Evolutionary conservation across 192 early-diverging fungal genomes (phyloP), one percentile per base, ranked within the genome.

Genomic region (Funneliformis geosporum): DNA sequence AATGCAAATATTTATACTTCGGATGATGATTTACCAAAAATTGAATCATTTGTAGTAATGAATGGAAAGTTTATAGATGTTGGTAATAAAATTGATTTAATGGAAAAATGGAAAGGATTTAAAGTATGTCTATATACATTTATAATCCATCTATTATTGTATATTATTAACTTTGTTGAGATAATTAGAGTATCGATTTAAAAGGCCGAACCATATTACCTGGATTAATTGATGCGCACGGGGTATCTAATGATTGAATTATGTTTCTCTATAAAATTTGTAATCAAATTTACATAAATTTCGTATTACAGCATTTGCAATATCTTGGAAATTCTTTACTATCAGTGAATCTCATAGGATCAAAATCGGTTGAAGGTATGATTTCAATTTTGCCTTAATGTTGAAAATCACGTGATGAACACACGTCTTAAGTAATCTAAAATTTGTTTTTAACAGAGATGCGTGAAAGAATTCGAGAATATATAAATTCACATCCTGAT

Each of bases 171-270:
- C 0, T 39, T 8, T 43, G 76, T 27, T 10, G 7, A 39, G 12
- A 18, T 76, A 8, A 60, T 44, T 77, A 43, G 42, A 25, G 33
- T 55, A 75, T 87, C 12, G 73, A 87, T 76, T 42, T 74, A 21
- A 14, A 79, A 28, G 81, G 81, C 16, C 23, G 47, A 27, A 81
- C 83, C 1, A 60, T 89, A 9, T 73, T 88, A 59, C 88, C 88
- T 2, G 88, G 88, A 7, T 75, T 89, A 25, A 88, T 89, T 40
- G 88, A 89, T 79, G 78, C 88, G 18, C 88, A 89, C 76, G 88
- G 65, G 47, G 87, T 88, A 79, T 47, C 73, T 79, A 59, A 28
- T 7, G 7, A 47, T 43, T 21, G 40, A 55, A 25, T 33, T 33
- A 11, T 33, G n/a, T 14, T 42, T 69, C 9, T 39, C 21, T 69